phyloP scores from a whole-genome alignment of 441 rosid species.

The Geranium incanum region DNA sequence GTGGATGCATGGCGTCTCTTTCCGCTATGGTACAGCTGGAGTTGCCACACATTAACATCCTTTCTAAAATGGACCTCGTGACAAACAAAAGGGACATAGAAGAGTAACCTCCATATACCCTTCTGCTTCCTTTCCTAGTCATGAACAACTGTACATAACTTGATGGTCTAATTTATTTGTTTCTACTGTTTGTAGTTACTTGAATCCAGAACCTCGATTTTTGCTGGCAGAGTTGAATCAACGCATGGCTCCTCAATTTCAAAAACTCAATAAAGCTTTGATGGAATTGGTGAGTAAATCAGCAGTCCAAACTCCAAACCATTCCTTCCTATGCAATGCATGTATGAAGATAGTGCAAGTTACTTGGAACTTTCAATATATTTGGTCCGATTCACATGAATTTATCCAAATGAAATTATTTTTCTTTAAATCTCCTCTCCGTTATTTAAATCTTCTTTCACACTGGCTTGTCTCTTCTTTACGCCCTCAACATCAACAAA shows the following conservation, averaged over 20 bases:
- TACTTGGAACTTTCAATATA: no score
- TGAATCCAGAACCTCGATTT: constrained; percentile 63
- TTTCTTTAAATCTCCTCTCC: no score
- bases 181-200: constrained; percentile 40
- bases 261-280: constrained; percentile 47
- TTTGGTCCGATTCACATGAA: no score
- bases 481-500: not conserved
- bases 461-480: no score
- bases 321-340: no score
- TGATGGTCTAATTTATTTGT: constrained; percentile 9
- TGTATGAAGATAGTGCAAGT: no score
- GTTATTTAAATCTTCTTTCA: no score
- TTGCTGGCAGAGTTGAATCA: constrained; percentile 52
- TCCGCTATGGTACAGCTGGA: constrained; percentile 94
- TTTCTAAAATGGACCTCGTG: constrained; percentile 87
- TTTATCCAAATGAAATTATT: no score
- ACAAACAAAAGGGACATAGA: constrained; percentile 58
- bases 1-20: constrained; percentile 95
- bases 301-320: not conserved
- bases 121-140: constrained; percentile 2
- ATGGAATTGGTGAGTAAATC: constrained; percentile 23
- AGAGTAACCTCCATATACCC: constrained; percentile 35
- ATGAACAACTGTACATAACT: not conserved
- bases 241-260: constrained; percentile 64
- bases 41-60: constrained; percentile 77